Evolutionary conservation across 2,329 filamentous ascomycete genomes (phyloP).

Genomic region (Magnaporthiopsis rhizophila): DNA sequence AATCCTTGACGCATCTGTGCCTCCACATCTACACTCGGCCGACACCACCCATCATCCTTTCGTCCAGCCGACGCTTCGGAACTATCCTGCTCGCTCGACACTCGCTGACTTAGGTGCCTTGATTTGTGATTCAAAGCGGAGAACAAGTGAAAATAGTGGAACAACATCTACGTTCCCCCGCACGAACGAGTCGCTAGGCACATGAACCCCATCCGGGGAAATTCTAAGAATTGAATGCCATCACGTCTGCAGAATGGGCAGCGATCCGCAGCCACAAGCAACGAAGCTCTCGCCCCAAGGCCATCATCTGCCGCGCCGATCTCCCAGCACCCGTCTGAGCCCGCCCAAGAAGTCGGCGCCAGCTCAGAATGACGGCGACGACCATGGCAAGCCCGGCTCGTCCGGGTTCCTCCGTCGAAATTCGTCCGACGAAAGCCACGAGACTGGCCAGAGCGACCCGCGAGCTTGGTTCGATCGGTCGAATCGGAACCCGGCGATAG

Average conservation of each 20-base stretch:
- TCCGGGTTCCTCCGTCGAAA: conserved; percentile 23
- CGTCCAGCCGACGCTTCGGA: too few relatives aligned
- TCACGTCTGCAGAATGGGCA: background rate
- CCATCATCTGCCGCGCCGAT: conserved; percentile 32
- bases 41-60: background rate
- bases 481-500: conserved; percentile 40
- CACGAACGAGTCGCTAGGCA: background rate
- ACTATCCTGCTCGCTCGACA: too few relatives aligned
- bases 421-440: conserved; percentile 42
- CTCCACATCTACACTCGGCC: background rate
- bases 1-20: background rate
- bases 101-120: background rate
- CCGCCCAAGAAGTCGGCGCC: background rate
- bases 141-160: background rate
- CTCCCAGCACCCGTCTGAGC: background rate
- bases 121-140: background rate
- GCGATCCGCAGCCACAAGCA: background rate
- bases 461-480: conserved; percentile 47
- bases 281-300: conserved; percentile 17
- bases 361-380: background rate
- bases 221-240: background rate
- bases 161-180: too few relatives aligned
- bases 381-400: conserved; percentile 11
- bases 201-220: conserved; percentile 1
- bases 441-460: conserved; percentile 40